Base-by-base conservation (phyloP, 805 yeast species). In the Isabelozyma pseudorhagii region DNA sequence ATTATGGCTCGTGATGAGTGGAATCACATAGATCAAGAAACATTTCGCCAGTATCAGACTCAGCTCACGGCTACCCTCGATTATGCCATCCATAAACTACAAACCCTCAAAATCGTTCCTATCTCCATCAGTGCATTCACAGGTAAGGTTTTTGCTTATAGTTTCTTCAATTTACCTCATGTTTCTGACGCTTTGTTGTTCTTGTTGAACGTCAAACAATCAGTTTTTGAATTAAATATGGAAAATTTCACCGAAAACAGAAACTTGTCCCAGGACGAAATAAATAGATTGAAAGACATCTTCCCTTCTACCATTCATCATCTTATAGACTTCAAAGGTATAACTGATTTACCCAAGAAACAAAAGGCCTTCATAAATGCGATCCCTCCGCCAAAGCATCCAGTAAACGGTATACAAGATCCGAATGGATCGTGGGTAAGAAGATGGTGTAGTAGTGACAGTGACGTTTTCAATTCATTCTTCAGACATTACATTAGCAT, bases 141-240 rank as follows among this genome's bases (percentile, higher is more conserved):
- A 10, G 93, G 93, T 5, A 86, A 87, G 58, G 77, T 83, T 3
- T 78, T 87, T 61, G 91, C 91, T 1, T 81, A 82, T 58, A 69
- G 82, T 3, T 87, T 77, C 54, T 78, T 79, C 61, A 68, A 74
- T 52, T 65, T 84, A 3, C 82, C 84, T 0, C 73, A 78, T 27
- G 77, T 85, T 4, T 80, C 86, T 14, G 74, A 74, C 46, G 84
- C 85, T 1, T 61, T 84, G 38, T 60, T 83, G 42, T 84, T 84
- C 54, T 59, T 83, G 17, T 64, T 84, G 40, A 82, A 80, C 56
- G 79, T 83, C 42, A 82, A 81, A 60, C 78, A 80, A 53, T 58
- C 63, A 39, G 64, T 75, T 8, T 69, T 78, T 48, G 77, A 72
- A 28, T 49, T 62, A n/a, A 50, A 49, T 10, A 11, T 40, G 21